phyloP scores from a whole-genome alignment of 2,329 filamentous ascomycete species.

The Aspergillus versicolor region DNA sequence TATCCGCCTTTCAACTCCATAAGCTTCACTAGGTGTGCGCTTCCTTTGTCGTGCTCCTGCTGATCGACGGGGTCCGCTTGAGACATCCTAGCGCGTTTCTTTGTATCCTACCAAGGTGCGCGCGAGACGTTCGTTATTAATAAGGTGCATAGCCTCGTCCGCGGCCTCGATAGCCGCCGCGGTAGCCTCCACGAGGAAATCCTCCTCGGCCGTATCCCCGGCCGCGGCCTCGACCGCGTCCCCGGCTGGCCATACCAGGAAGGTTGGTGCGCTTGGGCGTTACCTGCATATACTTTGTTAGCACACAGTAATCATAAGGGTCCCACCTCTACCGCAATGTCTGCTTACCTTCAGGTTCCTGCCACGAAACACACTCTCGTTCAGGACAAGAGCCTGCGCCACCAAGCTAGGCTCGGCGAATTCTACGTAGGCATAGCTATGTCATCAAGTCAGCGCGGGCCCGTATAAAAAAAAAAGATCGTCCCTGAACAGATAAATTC shows the following conservation, averaged over 20 bases:
- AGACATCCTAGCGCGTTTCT: constrained; percentile 1
- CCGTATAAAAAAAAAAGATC: constrained; percentile 9
- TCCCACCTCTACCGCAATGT: background rate
- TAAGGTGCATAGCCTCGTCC: constrained; percentile 49
- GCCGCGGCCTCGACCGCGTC: constrained; percentile 56
- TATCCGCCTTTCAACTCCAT: constrained; percentile 13
- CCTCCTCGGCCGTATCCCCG: constrained; percentile 52
- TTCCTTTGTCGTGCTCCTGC: constrained; percentile 6
- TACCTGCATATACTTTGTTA: constrained; percentile 54
- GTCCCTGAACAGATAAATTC: background rate
- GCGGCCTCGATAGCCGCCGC: constrained; percentile 52
- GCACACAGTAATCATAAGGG: background rate
- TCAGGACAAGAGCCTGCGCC: constrained; percentile 87
- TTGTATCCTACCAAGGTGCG: background rate
- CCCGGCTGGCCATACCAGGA: constrained; percentile 80
- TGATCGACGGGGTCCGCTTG: constrained; percentile 3
- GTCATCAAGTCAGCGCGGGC: constrained; percentile 22
- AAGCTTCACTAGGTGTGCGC: background rate
- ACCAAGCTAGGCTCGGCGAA: constrained; percentile 93
- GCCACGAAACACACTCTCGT: constrained; percentile 93
- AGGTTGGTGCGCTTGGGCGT: constrained; percentile 95
- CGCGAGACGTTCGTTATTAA: constrained; percentile 24
- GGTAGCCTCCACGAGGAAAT: constrained; percentile 57
- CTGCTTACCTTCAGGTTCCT: constrained; percentile 83
- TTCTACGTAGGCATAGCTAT: constrained; percentile 96